A percentile compares a stretch with the other conserved stretches of the same genome.
Conservation (phyloP, 805 yeast genomes). For the Clavispora phyllophila region DNA sequence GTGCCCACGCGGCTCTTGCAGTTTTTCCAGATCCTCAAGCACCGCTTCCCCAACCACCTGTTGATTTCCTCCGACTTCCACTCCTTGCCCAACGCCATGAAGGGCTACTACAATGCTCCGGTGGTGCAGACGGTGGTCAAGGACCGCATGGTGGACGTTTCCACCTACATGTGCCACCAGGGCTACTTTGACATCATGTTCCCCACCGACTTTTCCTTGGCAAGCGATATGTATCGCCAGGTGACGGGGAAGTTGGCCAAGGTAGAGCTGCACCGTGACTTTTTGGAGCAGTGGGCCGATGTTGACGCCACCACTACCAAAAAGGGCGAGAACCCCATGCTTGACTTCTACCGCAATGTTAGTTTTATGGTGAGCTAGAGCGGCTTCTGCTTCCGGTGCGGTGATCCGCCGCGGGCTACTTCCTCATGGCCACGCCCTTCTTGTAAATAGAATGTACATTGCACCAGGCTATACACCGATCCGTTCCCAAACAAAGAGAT, state of each 20-base stretch:
- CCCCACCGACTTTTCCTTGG: slow-evolving; percentile 69
- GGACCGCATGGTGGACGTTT: slow-evolving; percentile 61
- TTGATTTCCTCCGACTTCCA: slow-evolving; percentile 69
- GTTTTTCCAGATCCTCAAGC: slow-evolving; percentile 57
- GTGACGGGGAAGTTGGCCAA: slow-evolving; percentile 57
- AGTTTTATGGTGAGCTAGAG: slow-evolving; percentile 52
- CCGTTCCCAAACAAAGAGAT: not conserved
- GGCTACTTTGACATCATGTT: slow-evolving; percentile 86
- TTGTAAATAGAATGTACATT: not conserved
- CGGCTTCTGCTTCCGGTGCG: too few species aligned
- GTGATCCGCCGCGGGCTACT: too few species aligned
- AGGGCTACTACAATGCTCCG: slow-evolving; percentile 63
- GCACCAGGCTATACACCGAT: not conserved
- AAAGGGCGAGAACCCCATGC: slow-evolving; percentile 81
- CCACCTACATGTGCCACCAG: slow-evolving; percentile 76
- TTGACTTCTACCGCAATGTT: slow-evolving; percentile 71
- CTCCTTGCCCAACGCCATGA: slow-evolving; percentile 39
- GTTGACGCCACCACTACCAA: slow-evolving; percentile 59
- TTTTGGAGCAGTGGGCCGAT: slow-evolving; percentile 68
- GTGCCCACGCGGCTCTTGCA: slow-evolving; percentile 73
- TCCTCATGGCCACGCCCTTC: too few species aligned
- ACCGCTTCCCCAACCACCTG: slow-evolving; percentile 70
- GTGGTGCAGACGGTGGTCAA: slow-evolving; percentile 74
- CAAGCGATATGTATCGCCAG: slow-evolving; percentile 56
- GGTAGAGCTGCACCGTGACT: slow-evolving; percentile 57